These are phyloP conservation scores for Carallia pectinifolia DNA, from an alignment of 345 rosid species.

Conservation along the genomic window DNA sequence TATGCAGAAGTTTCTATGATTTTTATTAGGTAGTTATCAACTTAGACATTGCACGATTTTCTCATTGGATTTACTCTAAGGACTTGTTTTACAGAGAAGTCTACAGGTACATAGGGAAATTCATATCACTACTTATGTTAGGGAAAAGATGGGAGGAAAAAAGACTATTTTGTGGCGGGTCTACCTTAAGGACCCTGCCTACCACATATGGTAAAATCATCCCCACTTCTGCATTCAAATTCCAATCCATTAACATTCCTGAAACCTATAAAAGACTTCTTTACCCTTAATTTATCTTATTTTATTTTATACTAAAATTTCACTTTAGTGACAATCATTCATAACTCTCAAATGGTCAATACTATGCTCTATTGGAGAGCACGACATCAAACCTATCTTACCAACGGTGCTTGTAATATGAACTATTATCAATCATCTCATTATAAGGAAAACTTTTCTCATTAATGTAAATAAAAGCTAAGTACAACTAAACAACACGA, in stretches of 20 bases:
- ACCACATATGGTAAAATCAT: not conserved
- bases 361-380: not conserved
- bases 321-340: not conserved
- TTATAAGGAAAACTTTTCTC: not conserved
- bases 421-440: not conserved
- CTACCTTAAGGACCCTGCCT: too few relatives aligned
- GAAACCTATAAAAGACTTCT: not conserved
- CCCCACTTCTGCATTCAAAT: not conserved
- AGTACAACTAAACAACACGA: conserved; percentile 29
- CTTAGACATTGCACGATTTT: not conserved
- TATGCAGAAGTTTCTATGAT: not conserved
- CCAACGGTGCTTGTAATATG: not conserved
- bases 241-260: not conserved
- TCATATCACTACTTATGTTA: too few relatives aligned
- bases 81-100: not conserved
- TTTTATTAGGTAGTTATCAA: not conserved
- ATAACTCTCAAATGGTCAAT: conserved; percentile 6
- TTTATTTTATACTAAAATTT: too few relatives aligned
- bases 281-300: too few relatives aligned
- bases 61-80: not conserved
- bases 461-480: not conserved
- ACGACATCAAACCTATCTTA: conserved; percentile 3
- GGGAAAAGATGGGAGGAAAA: too few relatives aligned
- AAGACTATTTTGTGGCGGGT: too few relatives aligned
- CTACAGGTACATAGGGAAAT: not conserved